phyloP scores from a whole-genome alignment of 768 basidiomycete genomes.

The Kwoniella pini region DNA sequence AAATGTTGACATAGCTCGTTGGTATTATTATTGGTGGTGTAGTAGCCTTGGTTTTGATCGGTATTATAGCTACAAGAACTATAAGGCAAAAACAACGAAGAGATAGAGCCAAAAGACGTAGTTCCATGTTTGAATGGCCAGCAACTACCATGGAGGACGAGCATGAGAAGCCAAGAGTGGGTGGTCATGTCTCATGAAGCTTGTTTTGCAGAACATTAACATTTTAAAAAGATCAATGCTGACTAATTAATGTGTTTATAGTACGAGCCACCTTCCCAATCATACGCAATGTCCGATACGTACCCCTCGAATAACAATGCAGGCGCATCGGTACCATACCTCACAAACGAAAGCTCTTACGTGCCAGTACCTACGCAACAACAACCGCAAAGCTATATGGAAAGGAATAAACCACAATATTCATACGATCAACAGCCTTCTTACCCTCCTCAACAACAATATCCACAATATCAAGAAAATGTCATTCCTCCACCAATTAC shows the following conservation, averaged over 20 bases:
- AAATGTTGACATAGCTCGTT: constrained; percentile 26
- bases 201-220: no score
- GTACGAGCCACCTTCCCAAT: constrained; percentile 40
- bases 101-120: constrained; percentile 35
- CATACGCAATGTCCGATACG: constrained; percentile 40
- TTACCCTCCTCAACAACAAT: constrained; percentile 13
- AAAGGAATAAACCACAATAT: constrained; percentile 6
- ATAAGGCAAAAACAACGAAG: constrained; percentile 34
- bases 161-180: constrained; percentile 41
- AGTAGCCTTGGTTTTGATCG: constrained; percentile 33
- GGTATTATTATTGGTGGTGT: constrained; percentile 46
- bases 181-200: constrained; percentile 5
- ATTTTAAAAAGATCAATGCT: no score
- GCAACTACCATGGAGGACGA: constrained; percentile 40
- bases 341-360: constrained; percentile 17
- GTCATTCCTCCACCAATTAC: constrained; percentile 4
- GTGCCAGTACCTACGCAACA: constrained; percentile 10
- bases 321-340: constrained; percentile 10
- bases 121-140: constrained; percentile 45
- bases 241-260: background rate
- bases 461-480: constrained; percentile 12
- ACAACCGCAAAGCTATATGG: constrained; percentile 7
- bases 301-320: constrained; percentile 7
- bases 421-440: constrained; percentile 7
- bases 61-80: constrained; percentile 35